Evolutionary conservation across 2,329 filamentous ascomycete species (phyloP).

Genomic region (Coniochaeta pulveracea): DNA sequence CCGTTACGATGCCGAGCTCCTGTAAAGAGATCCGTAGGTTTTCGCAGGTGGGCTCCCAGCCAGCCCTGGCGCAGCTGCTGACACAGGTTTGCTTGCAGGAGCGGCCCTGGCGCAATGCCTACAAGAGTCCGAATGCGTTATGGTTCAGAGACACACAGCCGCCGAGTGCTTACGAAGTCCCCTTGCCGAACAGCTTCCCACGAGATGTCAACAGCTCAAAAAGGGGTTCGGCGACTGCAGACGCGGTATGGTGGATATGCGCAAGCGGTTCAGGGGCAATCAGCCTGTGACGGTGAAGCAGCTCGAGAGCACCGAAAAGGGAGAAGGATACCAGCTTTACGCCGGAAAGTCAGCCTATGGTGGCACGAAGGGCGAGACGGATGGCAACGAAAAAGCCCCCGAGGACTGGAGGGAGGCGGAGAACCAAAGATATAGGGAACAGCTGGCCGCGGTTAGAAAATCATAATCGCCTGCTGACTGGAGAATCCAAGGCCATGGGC

Average conservation of each 20-base stretch:
- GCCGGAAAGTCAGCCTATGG: constrained; percentile 63
- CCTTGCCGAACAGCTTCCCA: constrained; percentile 70
- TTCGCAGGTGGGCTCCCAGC: constrained; percentile 10
- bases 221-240: constrained; percentile 93
- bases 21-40: constrained; percentile 92
- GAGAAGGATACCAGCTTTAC: constrained; percentile 61
- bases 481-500: constrained; percentile 1
- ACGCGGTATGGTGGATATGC: constrained; percentile 95
- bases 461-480: neutral
- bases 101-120: constrained; percentile 89
- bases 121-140: constrained; percentile 91
- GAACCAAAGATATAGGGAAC: constrained; percentile 46
- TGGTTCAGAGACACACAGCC: constrained; percentile 78
- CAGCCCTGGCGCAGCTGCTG: constrained; percentile 3
- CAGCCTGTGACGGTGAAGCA: constrained; percentile 61
- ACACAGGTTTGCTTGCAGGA: constrained; percentile 41
- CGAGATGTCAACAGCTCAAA: constrained; percentile 83
- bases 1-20: constrained; percentile 62
- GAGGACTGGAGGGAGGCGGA: constrained; percentile 54
- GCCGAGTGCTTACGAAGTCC: constrained; percentile 81
- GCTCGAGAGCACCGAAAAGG: constrained; percentile 49
- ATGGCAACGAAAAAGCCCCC: constrained; percentile 52
- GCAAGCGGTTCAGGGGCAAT: constrained; percentile 94
- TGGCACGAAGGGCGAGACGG: constrained; percentile 51
- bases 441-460: constrained; percentile 17